These are phyloP conservation scores for Fusarium miscanthi DNA, from an alignment of 2,329 filamentous ascomycete genomes.

Conservation along the genomic window DNA sequence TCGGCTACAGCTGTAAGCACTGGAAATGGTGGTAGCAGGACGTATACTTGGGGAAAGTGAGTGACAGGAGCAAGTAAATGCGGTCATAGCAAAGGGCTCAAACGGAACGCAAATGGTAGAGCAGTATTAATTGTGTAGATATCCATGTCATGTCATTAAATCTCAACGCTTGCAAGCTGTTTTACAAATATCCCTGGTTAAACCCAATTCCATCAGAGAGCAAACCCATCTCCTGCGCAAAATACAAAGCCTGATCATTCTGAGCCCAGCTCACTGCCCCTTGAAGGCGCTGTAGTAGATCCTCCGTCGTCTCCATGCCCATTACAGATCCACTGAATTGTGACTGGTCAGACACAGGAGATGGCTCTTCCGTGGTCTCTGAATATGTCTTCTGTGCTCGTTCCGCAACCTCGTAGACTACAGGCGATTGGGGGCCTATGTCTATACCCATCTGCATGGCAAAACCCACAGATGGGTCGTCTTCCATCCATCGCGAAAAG, in stretches of 20 bases:
- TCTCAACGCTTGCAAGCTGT: neutral
- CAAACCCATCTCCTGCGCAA: conserved; percentile 18
- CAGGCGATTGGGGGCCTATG: neutral
- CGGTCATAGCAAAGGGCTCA: fast-evolving
- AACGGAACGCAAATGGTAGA: neutral
- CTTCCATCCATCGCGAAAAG: conserved; percentile 33
- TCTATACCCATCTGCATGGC: conserved; percentile 35
- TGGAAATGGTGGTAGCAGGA: fast-evolving
- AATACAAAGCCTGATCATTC: conserved; percentile 24
- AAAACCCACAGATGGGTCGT: conserved; percentile 27
- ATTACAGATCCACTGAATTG: neutral
- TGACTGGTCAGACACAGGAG: neutral
- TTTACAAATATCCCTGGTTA: neutral
- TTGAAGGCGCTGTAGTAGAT: conserved; percentile 4
- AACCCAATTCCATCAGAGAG: neutral
- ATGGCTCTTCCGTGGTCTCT: neutral
- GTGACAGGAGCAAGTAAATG: neutral
- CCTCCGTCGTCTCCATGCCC: neutral
- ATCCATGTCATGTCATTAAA: neutral
- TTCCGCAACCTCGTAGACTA: neutral
- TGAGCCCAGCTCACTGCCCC: conserved; percentile 13
- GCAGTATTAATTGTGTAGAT: neutral
- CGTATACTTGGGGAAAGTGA: fast-evolving
- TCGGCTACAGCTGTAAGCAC: fast-evolving
- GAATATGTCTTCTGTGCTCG: neutral